A percentile compares a stretch with the other conserved stretches of the same genome.
Conservation (phyloP, 495 filamentous ascomycete species). For the Talaromyces liani region DNA sequence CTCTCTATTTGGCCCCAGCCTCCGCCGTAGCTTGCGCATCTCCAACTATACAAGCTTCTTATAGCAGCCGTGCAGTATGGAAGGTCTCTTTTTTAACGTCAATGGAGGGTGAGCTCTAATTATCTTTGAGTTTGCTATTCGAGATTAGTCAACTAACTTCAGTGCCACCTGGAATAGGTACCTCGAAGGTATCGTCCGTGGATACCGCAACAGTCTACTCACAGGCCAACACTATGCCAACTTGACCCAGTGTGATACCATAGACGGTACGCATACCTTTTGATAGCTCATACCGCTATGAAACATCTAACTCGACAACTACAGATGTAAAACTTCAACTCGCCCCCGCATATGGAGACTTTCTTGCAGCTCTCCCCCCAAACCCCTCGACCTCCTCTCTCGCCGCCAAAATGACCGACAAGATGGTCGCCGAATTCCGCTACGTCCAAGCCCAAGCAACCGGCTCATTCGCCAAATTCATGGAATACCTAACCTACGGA, state of each 20-base stretch:
- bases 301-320: conserved; percentile 5
- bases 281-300: background rate
- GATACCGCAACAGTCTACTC: conserved; percentile 90
- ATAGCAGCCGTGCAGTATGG: conserved; percentile 50
- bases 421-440: conserved; percentile 94
- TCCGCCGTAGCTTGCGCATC: background rate
- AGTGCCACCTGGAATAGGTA: conserved; percentile 39
- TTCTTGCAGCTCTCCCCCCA: conserved; percentile 86
- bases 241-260: conserved; percentile 95
- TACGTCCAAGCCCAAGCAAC: conserved; percentile 90
- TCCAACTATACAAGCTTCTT: background rate
- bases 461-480: conserved; percentile 83
- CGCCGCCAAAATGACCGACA: conserved; percentile 91
- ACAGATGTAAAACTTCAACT: conserved; percentile 97
- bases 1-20: conserved; percentile 1
- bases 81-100: conserved; percentile 93
- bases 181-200: conserved; percentile 93
- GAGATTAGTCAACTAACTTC: too few relatives aligned
- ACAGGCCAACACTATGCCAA: conserved; percentile 89
- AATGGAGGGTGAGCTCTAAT: conserved; percentile 67
- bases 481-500: conserved; percentile 95
- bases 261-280: conserved; percentile 62
- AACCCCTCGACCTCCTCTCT: conserved; percentile 95
- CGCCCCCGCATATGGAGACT: conserved; percentile 92
- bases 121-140: too few relatives aligned